Percentiles rank a stretch among this genome's conserved stretches.
Conservation (phyloP, 495 filamentous ascomycete genomes). For the Aspergillus kassunensis region DNA sequence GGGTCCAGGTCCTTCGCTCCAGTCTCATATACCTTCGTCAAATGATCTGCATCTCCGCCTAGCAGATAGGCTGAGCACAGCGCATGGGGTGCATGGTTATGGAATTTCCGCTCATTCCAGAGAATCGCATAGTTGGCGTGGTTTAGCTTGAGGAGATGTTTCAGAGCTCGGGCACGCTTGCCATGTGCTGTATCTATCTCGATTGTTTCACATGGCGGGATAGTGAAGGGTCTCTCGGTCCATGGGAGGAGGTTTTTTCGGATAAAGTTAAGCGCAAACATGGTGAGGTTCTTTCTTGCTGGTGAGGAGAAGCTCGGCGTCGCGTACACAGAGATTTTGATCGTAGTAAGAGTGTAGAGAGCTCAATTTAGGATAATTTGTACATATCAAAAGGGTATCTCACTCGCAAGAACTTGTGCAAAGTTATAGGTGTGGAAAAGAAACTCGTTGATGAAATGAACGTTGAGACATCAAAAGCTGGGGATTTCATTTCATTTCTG, state of each 20-base stretch:
- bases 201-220: constrained; percentile 68
- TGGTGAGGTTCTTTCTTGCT: constrained; percentile 11
- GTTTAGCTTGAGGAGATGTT: constrained; percentile 85
- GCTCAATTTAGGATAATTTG: too few species aligned
- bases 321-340: too few species aligned
- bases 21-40: constrained; percentile 74
- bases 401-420: too few species aligned
- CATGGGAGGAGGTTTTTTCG: constrained; percentile 17
- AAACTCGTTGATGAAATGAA: background rate
- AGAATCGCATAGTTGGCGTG: constrained; percentile 85
- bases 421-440: too few species aligned
- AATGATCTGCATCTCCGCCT: constrained; percentile 65
- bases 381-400: too few species aligned
- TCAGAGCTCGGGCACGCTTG: constrained; percentile 76
- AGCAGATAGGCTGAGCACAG: constrained; percentile 80
- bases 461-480: constrained; percentile 7
- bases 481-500: background rate
- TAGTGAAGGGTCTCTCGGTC: constrained; percentile 45
- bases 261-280: constrained; percentile 26
- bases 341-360: too few species aligned
- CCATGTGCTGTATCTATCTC: constrained; percentile 74
- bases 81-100: constrained; percentile 87
- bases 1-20: constrained; percentile 67
- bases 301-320: constrained; percentile 4
- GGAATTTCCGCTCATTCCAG: constrained; percentile 69